Conservation (phyloP, 352 stramenopile species). For the Aphanomyces invadans region DNA sequence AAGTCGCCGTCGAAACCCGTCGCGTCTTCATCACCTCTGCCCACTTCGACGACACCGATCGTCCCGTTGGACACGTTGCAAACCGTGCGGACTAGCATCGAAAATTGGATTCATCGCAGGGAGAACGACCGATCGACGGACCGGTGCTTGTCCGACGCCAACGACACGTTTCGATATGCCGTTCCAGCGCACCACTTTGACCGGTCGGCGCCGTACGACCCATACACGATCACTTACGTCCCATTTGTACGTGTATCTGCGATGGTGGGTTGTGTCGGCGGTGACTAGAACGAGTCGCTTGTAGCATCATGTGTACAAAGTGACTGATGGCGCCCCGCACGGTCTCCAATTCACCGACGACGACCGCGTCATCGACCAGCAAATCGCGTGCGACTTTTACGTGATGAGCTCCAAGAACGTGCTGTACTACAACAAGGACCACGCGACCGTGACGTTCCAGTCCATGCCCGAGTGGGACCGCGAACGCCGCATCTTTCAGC, state of each 20-base stretch:
- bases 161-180: conserved; percentile 56
- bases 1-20: not conserved
- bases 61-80: not conserved
- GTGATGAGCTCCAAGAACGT: conserved; percentile 49
- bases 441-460: conserved; percentile 42
- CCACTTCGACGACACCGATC: not conserved
- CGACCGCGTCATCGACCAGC: conserved; percentile 26
- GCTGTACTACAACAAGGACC: conserved; percentile 50
- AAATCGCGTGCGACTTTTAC: conserved; percentile 53
- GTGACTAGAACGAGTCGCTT: too few species aligned
- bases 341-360: conserved; percentile 28
- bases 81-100: not conserved
- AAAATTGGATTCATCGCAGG: not conserved
- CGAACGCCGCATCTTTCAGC: conserved; percentile 41
- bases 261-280: too few species aligned
- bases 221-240: conserved; percentile 56
- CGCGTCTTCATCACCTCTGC: not conserved
- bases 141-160: not conserved
- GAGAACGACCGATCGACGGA: not conserved
- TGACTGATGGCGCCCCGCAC: conserved; percentile 28
- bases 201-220: conserved; percentile 41
- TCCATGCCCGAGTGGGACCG: conserved; percentile 42
- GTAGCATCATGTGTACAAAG: conserved; percentile 7
- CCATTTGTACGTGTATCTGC: conserved; percentile 49
- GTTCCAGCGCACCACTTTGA: conserved; percentile 52